These are phyloP conservation scores for Fonsecaea pugnacius DNA, from an alignment of 2,329 filamentous ascomycete species.

Conservation along the genomic window DNA sequence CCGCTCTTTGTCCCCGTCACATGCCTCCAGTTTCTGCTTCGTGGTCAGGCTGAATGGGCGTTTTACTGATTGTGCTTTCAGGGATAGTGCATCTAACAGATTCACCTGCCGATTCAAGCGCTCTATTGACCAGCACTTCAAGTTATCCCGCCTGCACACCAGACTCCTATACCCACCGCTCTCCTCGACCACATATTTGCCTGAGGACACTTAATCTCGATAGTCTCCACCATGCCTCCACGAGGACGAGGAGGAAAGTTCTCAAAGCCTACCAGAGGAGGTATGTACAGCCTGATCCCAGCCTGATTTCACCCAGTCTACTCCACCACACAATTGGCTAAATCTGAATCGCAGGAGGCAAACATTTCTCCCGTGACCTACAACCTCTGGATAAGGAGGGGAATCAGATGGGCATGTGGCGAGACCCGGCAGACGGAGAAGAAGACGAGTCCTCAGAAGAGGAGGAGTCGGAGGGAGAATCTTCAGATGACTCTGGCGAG, in stretches of 20 bases:
- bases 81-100: not conserved
- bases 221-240: conserved; percentile 46
- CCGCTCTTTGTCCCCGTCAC: conserved; percentile 19
- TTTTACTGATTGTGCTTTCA: not conserved
- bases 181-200: not conserved
- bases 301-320: not conserved
- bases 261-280: conserved; percentile 89
- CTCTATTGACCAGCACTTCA: not conserved
- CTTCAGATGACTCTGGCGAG: conserved; percentile 52
- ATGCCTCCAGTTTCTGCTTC: not conserved
- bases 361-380: conserved; percentile 91
- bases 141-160: not conserved
- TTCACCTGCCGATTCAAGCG: not conserved
- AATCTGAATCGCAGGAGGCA: conserved; percentile 68
- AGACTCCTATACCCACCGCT: not conserved
- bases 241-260: conserved; percentile 90
- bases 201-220: not conserved
- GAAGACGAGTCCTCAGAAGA: conserved; percentile 42
- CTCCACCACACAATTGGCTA: conserved; percentile 17
- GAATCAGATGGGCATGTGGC: conserved; percentile 88
- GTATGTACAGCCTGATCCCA: conserved; percentile 53
- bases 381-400: conserved; percentile 87
- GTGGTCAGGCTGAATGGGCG: not conserved
- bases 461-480: conserved; percentile 55
- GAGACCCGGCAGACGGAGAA: conserved; percentile 49